These are phyloP conservation scores for Claviceps citrina DNA, from an alignment of 2,329 filamentous ascomycete species.

Conservation along the genomic window DNA sequence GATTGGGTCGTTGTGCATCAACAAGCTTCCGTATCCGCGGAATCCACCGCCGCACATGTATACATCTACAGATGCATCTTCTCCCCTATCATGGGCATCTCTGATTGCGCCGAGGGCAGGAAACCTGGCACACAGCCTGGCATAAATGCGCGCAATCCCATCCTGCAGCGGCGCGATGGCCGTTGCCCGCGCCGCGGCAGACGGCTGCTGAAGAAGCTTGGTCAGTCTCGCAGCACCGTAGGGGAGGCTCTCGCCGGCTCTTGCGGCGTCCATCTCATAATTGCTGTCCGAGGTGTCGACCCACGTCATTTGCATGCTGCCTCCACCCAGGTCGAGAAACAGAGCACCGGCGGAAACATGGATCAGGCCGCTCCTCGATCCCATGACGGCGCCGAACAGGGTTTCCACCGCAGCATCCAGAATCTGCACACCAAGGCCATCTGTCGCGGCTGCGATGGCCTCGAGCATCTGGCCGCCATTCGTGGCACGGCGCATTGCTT, in stretches of 20 bases:
- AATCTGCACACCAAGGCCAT: conserved; percentile 53
- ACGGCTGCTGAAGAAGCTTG: conserved; percentile 28
- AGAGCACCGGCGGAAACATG: conserved; percentile 48
- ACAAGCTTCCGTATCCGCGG: conserved; percentile 75
- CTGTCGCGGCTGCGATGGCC: conserved; percentile 44
- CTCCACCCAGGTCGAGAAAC: conserved; percentile 75
- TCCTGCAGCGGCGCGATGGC: conserved; percentile 39
- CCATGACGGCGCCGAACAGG: conserved; percentile 60
- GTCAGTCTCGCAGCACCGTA: conserved; percentile 46
- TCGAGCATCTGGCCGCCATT: conserved; percentile 56
- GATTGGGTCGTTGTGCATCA: conserved; percentile 63
- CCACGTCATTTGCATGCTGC: conserved; percentile 51
- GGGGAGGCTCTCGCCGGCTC: conserved; percentile 40
- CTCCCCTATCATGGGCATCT: conserved; percentile 19
- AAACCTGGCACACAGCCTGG: conserved; percentile 32
- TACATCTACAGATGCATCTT: conserved; percentile 41
- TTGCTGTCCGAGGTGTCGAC: conserved; percentile 31
- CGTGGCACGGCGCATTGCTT: conserved; percentile 67
- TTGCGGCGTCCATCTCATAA: conserved; percentile 40
- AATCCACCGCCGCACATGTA: conserved; percentile 87
- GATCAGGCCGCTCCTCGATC: conserved; percentile 60
- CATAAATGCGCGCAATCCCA: conserved; percentile 46
- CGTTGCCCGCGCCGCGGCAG: conserved; percentile 24
- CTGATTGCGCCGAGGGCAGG: conserved; percentile 29
- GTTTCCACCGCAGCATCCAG: conserved; percentile 71